Conservation (phyloP, 139 green algal species). For the Chlamydomonas schloesseri region DNA sequence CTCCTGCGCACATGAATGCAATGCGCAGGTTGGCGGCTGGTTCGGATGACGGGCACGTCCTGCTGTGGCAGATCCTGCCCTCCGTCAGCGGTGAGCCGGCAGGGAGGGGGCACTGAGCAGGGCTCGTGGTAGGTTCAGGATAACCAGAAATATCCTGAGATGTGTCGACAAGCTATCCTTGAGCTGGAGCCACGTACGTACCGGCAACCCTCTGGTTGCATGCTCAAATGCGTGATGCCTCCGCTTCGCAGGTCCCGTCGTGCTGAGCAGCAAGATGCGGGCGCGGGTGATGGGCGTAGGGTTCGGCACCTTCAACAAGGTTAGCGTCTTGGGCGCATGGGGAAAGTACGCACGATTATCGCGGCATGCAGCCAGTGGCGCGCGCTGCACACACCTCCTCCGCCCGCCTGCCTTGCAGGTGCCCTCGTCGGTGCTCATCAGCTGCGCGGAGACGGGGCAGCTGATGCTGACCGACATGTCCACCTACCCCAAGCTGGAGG, state of each 20-base stretch:
- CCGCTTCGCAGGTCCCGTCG: background rate
- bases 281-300: constrained; percentile 32
- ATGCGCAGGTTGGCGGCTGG: background rate
- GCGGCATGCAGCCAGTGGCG: too few species aligned
- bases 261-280: background rate
- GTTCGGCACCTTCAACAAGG: constrained; percentile 19
- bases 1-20: too few species aligned
- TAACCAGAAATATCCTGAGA: too few species aligned
- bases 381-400: too few species aligned
- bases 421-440: background rate
- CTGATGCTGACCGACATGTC: constrained; percentile 3
- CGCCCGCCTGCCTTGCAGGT: background rate
- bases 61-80: background rate
- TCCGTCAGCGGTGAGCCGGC: background rate
- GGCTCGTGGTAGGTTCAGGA: too few species aligned
- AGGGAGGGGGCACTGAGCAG: too few species aligned
- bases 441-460: constrained; percentile 4
- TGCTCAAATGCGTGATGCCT: background rate
- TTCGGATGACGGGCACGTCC: background rate
- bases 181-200: too few species aligned
- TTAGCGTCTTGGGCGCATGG: background rate
- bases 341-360: too few species aligned
- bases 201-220: too few species aligned
- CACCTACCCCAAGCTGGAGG: background rate
- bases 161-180: too few species aligned